Evolutionary conservation across 2,329 filamentous ascomycete species (phyloP).

Genomic region (Trichoderma sp.): DNA sequence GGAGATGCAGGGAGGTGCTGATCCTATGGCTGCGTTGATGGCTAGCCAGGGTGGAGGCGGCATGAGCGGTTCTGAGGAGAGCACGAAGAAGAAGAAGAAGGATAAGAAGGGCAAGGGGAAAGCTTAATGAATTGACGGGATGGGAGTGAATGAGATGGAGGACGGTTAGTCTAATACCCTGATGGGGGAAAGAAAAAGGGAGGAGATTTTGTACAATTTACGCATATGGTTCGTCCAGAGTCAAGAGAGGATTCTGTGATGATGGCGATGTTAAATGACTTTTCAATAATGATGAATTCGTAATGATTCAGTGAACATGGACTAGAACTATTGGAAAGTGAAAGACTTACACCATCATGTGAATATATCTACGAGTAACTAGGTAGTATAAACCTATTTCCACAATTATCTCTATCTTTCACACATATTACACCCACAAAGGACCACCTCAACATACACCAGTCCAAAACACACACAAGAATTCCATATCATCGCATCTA

Average conservation of each 20-base stretch:
- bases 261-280: background rate
- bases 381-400: background rate
- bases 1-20: slow-evolving; percentile 68
- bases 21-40: slow-evolving; percentile 48
- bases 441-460: background rate
- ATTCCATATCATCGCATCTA: background rate
- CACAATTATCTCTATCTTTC: background rate
- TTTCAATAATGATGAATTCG: background rate
- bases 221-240: background rate
- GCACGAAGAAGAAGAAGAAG: slow-evolving; percentile 47
- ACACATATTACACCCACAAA: background rate
- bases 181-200: background rate
- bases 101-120: slow-evolving; percentile 51
- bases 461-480: background rate
- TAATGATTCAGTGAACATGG: background rate
- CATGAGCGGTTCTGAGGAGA: slow-evolving; percentile 27
- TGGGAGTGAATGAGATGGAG: background rate
- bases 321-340: background rate
- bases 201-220: background rate
- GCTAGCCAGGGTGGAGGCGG: slow-evolving; percentile 36
- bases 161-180: background rate
- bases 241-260: background rate
- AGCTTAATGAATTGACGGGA: slow-evolving; percentile 27
- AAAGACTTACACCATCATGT: background rate
- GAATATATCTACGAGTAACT: background rate